phyloP scores from a whole-genome alignment of 768 basidiomycete species.

The Leucocoprinus leucothites region DNA sequence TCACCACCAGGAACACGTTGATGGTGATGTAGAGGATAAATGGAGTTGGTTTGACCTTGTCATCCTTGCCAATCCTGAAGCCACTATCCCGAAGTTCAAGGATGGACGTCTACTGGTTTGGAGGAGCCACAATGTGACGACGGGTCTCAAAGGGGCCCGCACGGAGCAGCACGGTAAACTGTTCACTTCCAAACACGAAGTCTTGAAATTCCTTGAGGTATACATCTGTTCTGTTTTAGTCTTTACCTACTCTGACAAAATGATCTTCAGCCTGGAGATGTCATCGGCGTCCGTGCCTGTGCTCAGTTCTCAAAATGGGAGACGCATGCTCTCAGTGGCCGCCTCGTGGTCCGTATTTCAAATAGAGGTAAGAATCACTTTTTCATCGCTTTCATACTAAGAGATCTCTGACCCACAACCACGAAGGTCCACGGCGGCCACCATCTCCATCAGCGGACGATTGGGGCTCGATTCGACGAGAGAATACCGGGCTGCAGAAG shows the following conservation, averaged over 20 bases:
- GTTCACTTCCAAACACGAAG: slow-evolving; percentile 17
- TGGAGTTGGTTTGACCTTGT: slow-evolving; percentile 34
- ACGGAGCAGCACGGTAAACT: too few relatives aligned
- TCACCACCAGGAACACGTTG: slow-evolving; percentile 20
- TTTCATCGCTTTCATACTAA: too few relatives aligned
- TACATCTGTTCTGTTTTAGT: neutral
- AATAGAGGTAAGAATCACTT: slow-evolving; percentile 21
- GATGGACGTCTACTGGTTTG: slow-evolving; percentile 25
- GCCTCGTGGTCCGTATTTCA: slow-evolving; percentile 25
- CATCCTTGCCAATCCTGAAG: slow-evolving; percentile 23
- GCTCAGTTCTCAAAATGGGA: slow-evolving; percentile 30
- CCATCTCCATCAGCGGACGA: slow-evolving; percentile 13
- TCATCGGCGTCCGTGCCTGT: slow-evolving; percentile 28
- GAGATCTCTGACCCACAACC: too few relatives aligned
- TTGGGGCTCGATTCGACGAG: slow-evolving; percentile 13
- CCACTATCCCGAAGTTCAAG: slow-evolving; percentile 21
- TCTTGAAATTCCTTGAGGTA: slow-evolving; percentile 20
- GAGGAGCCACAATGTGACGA: slow-evolving; percentile 23
- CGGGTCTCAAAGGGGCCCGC: slow-evolving; percentile 14
- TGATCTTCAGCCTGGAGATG: slow-evolving; percentile 25
- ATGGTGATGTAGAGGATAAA: slow-evolving; percentile 17
- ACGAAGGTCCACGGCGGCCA: slow-evolving; percentile 9
- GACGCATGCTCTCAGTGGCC: slow-evolving; percentile 23
- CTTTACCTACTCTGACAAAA: neutral
- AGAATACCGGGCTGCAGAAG: slow-evolving; percentile 17